Conservation (phyloP, 257 asterid species). For the Osmanthus fragrans region DNA sequence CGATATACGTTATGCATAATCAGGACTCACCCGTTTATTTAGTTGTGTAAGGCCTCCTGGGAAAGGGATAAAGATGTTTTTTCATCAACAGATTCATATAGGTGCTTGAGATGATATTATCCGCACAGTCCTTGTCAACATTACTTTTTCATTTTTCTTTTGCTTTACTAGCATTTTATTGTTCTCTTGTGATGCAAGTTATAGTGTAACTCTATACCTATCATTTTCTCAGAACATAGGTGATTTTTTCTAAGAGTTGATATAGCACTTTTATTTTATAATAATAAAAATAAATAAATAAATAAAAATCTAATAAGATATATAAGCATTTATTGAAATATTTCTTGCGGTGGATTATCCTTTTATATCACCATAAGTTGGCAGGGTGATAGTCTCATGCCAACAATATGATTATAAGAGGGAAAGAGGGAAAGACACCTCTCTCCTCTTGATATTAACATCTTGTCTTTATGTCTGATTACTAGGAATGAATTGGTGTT, state of each 20-base stretch:
- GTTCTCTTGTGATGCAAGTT: slow-evolving; percentile 17
- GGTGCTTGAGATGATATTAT: slow-evolving; percentile 3
- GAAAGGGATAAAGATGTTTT: background rate
- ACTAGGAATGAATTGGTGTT: background rate
- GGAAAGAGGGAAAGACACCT: background rate
- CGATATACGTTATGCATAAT: slow-evolving; percentile 13
- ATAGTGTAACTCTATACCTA: background rate
- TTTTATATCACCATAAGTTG: background rate
- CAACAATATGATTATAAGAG: background rate
- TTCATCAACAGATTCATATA: background rate
- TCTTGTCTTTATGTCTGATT: background rate
- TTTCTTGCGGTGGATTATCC: background rate
- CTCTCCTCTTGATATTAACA: background rate
- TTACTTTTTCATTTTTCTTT: background rate
- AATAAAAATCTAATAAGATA: background rate
- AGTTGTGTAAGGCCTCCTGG: background rate
- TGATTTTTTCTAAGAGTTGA: slow-evolving; percentile 10
- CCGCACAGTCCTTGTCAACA: slow-evolving; percentile 4
- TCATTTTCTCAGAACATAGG: background rate
- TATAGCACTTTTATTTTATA: background rate
- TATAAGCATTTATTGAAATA: background rate
- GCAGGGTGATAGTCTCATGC: background rate
- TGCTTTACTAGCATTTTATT: background rate
- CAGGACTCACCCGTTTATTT: slow-evolving; percentile 5
- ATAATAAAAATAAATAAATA: background rate